Base-by-base conservation (phyloP, 768 basidiomycete species). In the Mrakia frigida region DNA sequence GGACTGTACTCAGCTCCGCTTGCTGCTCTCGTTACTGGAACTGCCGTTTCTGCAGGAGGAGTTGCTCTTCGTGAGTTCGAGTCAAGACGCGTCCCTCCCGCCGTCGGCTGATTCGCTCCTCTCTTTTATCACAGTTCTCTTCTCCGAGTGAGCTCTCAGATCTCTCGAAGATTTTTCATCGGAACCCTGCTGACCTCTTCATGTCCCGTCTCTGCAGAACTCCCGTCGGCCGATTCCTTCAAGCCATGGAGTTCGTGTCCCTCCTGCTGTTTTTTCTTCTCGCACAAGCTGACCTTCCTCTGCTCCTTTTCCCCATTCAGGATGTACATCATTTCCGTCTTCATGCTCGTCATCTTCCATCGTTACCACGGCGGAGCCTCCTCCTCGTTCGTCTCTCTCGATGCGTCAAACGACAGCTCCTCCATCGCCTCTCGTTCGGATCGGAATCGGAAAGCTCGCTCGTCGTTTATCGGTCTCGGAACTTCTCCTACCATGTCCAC, bases 151-250 rank as follows among this genome's bases (percentile, higher is more conserved):
- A 23, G 61, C 52, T 25, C 13, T 16, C 14, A 41, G 9, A n/a
- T n/a, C n/a, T n/a, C n/a, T n/a, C n/a, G n/a, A n/a, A n/a, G 9
- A 28, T 65, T 18, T 18, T 4, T 18, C 33, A 31, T 31, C 63
- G 11, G 1, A 13, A 10, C 33, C 7, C 6, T 13, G 23, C 21
- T 59, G 59, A 53, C 63, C 13, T 53, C 1, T 33, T 18, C 5
- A 10, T 1, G 14, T 56, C 56, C 9, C 56, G 9, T 18, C 6
- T 21, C 6, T 6, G 0, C 53, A 69, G 68, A 39, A 75, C 74
- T 14, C 74, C 74, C 25, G 68, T 75, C 74, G 74, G 74, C 31
- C 74, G 74, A 23, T 56, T 75, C 56, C 74, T 75, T 21, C 53
- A 59, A 16, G 67, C 61, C 11, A n/a, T 70, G 53, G 37, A 56